Evolutionary conservation across 164 flowering plant genomes (phyloP), one percentile per base, ranked within the genome.

Genomic region (Liquidambar formosana): DNA sequence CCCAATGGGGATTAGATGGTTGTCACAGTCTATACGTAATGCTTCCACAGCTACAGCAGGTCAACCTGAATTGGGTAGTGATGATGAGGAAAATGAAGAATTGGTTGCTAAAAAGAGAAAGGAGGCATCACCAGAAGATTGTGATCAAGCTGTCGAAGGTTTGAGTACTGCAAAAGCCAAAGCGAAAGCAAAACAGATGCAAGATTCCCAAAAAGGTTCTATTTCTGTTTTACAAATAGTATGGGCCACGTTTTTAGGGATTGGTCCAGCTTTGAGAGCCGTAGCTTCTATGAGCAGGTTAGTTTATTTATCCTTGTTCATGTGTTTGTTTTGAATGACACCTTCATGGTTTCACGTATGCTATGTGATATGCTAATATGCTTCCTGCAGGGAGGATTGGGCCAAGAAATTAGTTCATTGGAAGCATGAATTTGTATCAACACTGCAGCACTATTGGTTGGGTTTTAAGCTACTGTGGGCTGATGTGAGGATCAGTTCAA

Each of bases 101-200:
- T 38, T 64, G 67, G 78, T 63, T 65, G 70, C 58, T 54, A 86
- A 76, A 59, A 83, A 67, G 71, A 81, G 71, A 43, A 91, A 92
- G 69, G 93, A 95, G 69, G 79, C 97, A 23, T 95, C 97, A 11
- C 89, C 99, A 18, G 96, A 95, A 75, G 97, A 92, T 58, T 92
- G 99, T 72, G 99, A 92, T 77, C 88, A 87, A 73, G 97, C 97
- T 19, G 94, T 95, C 61, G 94, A 85, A 79, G 97, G 89, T 53
- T 74, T 95, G 77, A 92, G 83, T 72, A 66, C 80, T 3, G 89
- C 75, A 33, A 92, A 87, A 79, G 97, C 97, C 59, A 89, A 87
- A 81, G 99, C 88, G 0, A 93, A 84, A 69, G 89, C 93, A 1
- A 89, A 88, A 70, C 80, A 78, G 77, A 26, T 83, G 67, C 92